Evolutionary conservation across 495 filamentous ascomycete species (phyloP).

Genomic region (Daldinia vernicosa): DNA sequence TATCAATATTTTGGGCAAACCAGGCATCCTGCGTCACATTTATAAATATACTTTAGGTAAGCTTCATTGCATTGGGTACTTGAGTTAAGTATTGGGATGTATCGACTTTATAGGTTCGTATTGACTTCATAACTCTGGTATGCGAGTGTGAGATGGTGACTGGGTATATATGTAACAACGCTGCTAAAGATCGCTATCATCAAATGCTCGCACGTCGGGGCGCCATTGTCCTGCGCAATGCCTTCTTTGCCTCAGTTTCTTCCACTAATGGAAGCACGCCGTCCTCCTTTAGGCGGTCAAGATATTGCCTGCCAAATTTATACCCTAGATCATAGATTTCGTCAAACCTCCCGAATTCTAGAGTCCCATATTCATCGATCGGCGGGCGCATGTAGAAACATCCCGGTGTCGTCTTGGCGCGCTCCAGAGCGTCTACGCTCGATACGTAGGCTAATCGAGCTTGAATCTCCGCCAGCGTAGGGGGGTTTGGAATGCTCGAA

Average conservation of each 20-base stretch:
- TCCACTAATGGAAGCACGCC: slow-evolving; percentile 73
- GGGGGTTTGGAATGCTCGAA: slow-evolving; percentile 84
- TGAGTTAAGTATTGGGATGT: not conserved
- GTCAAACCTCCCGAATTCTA: slow-evolving; percentile 97
- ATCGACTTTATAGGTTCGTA: not conserved
- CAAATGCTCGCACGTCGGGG: slow-evolving; percentile 90
- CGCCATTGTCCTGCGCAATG: slow-evolving; percentile 90
- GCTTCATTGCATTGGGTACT: not conserved
- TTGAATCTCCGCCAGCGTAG: slow-evolving; percentile 95
- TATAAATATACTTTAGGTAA: not conserved
- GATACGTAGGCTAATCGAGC: slow-evolving; percentile 92
- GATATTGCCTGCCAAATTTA: slow-evolving; percentile 79
- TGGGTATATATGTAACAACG: not conserved
- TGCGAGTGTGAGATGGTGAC: not conserved
- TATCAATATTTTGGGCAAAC: not conserved
- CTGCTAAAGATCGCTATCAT: not conserved
- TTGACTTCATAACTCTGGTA: not conserved
- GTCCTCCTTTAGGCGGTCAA: slow-evolving; percentile 76
- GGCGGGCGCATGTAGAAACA: slow-evolving; percentile 96
- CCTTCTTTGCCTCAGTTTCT: slow-evolving; percentile 88
- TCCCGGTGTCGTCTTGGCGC: slow-evolving; percentile 85
- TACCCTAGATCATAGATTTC: slow-evolving; percentile 95
- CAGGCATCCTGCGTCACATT: not conserved
- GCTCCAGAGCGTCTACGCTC: slow-evolving; percentile 90
- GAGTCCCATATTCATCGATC: slow-evolving; percentile 89